Conservation (phyloP, 306 rosid species). For the Echinosophora koreensis region DNA sequence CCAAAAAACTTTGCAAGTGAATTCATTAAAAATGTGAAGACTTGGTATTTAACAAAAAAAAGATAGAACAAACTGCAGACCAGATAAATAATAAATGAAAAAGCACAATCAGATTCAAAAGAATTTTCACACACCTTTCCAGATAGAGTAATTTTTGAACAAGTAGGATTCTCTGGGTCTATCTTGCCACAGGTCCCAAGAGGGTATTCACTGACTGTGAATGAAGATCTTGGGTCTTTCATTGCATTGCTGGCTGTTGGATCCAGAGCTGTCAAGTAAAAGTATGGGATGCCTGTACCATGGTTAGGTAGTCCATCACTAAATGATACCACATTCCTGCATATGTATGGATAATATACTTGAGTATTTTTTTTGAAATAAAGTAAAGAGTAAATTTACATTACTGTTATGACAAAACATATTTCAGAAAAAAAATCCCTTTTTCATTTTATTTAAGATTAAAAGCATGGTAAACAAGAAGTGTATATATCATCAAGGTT, state of each 20-base stretch:
- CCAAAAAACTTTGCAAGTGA: no score
- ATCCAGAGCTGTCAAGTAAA: neutral
- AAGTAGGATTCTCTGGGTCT: slow-evolving; percentile 83
- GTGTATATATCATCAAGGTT: no score
- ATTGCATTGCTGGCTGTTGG: neutral
- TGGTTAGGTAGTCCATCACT: slow-evolving; percentile 76
- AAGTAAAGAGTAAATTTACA: no score
- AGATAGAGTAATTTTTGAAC: slow-evolving; percentile 82
- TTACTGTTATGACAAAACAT: no score
- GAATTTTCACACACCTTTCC: slow-evolving; percentile 71
- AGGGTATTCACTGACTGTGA: neutral
- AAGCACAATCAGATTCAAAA: neutral
- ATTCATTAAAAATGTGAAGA: no score
- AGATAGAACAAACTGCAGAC: neutral
- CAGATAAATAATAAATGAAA: neutral
- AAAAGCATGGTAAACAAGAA: no score
- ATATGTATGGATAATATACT: slow-evolving; percentile 25
- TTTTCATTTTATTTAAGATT: no score
- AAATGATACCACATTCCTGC: slow-evolving; percentile 89
- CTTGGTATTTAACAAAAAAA: no score
- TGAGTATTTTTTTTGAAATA: no score
- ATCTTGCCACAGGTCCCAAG: neutral
- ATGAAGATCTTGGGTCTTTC: neutral
- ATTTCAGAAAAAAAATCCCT: no score
- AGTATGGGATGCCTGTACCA: neutral